Evolutionary conservation across 176 grass and related monocot genomes (phyloP).

Genomic region (Typha latifolia): DNA sequence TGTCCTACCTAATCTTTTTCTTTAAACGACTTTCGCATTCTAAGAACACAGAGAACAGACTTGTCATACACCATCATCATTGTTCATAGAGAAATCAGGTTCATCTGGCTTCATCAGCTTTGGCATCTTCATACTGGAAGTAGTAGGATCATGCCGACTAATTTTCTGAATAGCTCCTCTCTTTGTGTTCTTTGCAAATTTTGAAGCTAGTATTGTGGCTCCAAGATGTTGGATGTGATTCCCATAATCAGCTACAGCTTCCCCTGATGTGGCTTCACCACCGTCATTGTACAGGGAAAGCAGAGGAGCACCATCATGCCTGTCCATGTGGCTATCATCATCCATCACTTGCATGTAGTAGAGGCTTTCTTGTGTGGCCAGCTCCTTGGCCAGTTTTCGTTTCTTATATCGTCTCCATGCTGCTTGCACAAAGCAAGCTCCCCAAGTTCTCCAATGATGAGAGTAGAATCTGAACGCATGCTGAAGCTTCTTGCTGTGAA

Average conservation of each 20-base stretch:
- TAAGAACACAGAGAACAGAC: too few relatives aligned
- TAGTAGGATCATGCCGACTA: slow-evolving; percentile 19
- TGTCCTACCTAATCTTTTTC: too few relatives aligned
- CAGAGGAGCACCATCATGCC: slow-evolving; percentile 32
- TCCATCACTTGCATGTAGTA: slow-evolving; percentile 21
- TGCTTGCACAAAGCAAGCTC: slow-evolving; percentile 73
- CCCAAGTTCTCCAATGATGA: slow-evolving; percentile 93
- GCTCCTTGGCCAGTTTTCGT: slow-evolving; percentile 65
- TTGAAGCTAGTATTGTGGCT: slow-evolving; percentile 56
- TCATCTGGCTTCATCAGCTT: slow-evolving; percentile 88
- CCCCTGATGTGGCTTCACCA: neutral
- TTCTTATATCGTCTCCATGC: slow-evolving; percentile 72
- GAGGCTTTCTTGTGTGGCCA: slow-evolving; percentile 53
- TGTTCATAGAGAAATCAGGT: slow-evolving; percentile 68
- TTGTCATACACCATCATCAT: slow-evolving; percentile 25
- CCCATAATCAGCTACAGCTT: neutral
- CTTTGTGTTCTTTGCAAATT: slow-evolving; percentile 85
- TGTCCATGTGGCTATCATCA: neutral
- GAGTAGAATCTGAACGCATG: slow-evolving; percentile 96
- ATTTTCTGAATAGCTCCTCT: slow-evolving; percentile 31
- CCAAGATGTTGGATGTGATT: slow-evolving; percentile 28
- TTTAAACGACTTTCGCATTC: too few relatives aligned
- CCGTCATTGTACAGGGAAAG: slow-evolving; percentile 13
- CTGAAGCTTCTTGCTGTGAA: slow-evolving; percentile 91
- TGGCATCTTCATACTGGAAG: slow-evolving; percentile 51